Conservation (phyloP, 2,329 filamentous ascomycete species). For the Dissoconium aciculare region DNA sequence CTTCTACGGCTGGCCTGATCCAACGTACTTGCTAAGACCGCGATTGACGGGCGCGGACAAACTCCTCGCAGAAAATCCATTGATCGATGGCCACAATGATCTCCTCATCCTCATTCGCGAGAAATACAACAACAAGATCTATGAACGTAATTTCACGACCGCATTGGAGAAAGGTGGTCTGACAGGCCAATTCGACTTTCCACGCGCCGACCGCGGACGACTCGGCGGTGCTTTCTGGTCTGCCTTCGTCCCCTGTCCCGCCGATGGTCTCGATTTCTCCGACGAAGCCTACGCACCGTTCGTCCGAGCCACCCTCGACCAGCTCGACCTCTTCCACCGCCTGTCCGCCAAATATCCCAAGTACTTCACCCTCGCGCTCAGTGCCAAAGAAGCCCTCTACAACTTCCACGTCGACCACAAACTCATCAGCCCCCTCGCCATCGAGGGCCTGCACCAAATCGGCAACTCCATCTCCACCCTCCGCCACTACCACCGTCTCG, state of each 20-base stretch:
- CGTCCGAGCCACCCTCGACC: slow-evolving; percentile 53
- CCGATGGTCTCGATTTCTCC: slow-evolving; percentile 56
- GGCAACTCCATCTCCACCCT: slow-evolving; percentile 68
- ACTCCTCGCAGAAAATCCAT: slow-evolving; percentile 16
- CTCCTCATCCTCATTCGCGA: slow-evolving; percentile 58
- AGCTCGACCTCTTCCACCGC: slow-evolving; percentile 58
- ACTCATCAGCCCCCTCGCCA: slow-evolving; percentile 62
- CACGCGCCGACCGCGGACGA: slow-evolving; percentile 53
- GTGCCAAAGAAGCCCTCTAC: slow-evolving; percentile 45
- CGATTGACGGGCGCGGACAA: slow-evolving; percentile 12
- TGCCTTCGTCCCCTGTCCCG: slow-evolving; percentile 65
- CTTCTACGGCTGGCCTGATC: too few species aligned
- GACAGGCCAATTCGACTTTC: slow-evolving; percentile 59
- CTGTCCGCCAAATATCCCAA: slow-evolving; percentile 49
- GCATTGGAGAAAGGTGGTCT: slow-evolving; percentile 59
- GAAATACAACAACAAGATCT: slow-evolving; percentile 61
- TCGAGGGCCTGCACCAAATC: slow-evolving; percentile 87
- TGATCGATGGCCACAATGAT: slow-evolving; percentile 71
- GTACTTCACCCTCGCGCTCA: slow-evolving; percentile 50
- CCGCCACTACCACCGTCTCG: slow-evolving; percentile 59
- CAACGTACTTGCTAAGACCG: slow-evolving; percentile 4
- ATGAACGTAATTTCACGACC: slow-evolving; percentile 49
- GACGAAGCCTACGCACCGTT: slow-evolving; percentile 53
- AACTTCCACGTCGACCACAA: slow-evolving; percentile 31
- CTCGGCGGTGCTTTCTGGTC: slow-evolving; percentile 89